Conservation (phyloP, 116 monocot genomes). For the Cymodocea nodosa region DNA sequence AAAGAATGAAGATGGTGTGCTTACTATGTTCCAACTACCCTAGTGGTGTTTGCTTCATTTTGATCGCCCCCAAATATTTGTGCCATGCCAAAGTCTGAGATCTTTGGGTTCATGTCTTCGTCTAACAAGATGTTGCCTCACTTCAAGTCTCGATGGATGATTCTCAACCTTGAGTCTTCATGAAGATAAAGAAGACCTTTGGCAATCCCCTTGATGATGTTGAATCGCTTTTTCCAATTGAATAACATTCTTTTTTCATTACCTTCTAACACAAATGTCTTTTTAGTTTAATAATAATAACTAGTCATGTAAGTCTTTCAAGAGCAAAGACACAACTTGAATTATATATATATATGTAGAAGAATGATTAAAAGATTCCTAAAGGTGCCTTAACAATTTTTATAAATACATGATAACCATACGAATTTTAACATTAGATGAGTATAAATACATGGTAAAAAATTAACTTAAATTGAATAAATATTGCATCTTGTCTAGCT, state of each 20-base stretch:
- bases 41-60: slow-evolving; percentile 12
- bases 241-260: background rate
- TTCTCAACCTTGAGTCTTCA: slow-evolving; percentile 10
- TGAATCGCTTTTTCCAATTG: slow-evolving; percentile 14
- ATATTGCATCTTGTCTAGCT: too few species aligned
- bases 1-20: too few species aligned
- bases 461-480: too few species aligned
- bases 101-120: slow-evolving; percentile 14
- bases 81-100: slow-evolving; percentile 20
- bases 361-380: too few species aligned
- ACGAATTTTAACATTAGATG: too few species aligned
- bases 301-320: too few species aligned
- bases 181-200: slow-evolving; percentile 17
- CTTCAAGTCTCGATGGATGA: slow-evolving; percentile 16
- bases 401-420: too few species aligned
- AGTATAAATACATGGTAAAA: too few species aligned
- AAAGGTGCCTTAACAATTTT: too few species aligned
- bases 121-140: slow-evolving; percentile 9
- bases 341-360: too few species aligned
- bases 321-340: too few species aligned
- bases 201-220: slow-evolving; percentile 15
- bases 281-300: background rate
- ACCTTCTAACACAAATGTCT: background rate
- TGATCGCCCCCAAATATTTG: slow-evolving; percentile 11
- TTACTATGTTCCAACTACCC: slow-evolving; percentile 17